These are phyloP conservation scores for Wilcoxina mikolae DNA, from an alignment of 495 filamentous ascomycete genomes.

Conservation along the genomic window DNA sequence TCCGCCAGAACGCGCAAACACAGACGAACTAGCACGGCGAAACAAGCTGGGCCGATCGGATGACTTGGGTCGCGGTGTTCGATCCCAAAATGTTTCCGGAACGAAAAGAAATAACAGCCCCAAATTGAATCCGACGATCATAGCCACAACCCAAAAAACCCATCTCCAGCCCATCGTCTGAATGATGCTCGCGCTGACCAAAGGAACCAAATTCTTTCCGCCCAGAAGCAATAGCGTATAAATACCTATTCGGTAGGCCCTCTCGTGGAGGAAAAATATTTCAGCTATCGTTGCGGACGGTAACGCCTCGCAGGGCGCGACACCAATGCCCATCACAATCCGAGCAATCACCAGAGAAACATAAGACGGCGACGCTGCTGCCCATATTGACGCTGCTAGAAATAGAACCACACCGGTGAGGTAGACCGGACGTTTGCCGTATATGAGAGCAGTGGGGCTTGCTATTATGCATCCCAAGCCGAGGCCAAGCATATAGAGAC, in stretches of 20 bases:
- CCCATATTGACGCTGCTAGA: conserved; percentile 68
- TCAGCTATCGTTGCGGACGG: conserved; percentile 91
- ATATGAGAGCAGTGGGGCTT: conserved; percentile 77
- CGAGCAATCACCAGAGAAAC: conserved; percentile 65
- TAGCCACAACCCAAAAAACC: conserved; percentile 86
- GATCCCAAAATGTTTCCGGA: conserved; percentile 94
- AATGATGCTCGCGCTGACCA: conserved; percentile 80
- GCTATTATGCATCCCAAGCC: conserved; percentile 70
- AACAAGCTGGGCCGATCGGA: conserved; percentile 35
- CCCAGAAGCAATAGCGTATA: conserved; percentile 82
- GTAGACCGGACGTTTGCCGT: conserved; percentile 84
- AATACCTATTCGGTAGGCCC: conserved; percentile 88
- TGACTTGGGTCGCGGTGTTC: conserved; percentile 52
- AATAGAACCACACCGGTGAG: conserved; percentile 63
- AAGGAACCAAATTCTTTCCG: conserved; percentile 82
- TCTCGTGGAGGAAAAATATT: conserved; percentile 91
- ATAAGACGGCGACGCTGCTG: conserved; percentile 67
- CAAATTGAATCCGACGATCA: conserved; percentile 63
- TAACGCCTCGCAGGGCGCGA: conserved; percentile 77
- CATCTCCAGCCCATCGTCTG: conserved; percentile 68
- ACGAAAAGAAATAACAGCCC: conserved; percentile 74
- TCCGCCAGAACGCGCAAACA: too few species aligned
- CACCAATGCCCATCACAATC: conserved; percentile 73
- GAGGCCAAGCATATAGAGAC: conserved; percentile 88
- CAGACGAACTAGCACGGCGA: conserved; percentile 14